phyloP scores from a whole-genome alignment of 441 rosid species.

The Eutrema salsugineum region DNA sequence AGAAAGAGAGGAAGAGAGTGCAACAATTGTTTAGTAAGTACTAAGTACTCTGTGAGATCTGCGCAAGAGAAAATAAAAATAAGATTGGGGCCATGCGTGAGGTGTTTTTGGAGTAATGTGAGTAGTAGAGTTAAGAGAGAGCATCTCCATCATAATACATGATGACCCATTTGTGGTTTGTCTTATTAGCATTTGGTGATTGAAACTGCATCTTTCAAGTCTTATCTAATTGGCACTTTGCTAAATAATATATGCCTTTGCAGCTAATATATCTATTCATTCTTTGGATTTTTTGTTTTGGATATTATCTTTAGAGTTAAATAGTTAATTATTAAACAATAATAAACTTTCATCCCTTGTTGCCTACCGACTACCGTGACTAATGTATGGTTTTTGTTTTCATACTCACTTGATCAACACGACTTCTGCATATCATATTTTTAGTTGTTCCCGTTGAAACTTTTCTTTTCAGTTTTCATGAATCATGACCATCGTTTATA shows the following conservation, averaged over 20 bases:
- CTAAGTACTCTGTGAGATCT: constrained; percentile 13
- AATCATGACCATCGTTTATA: neutral
- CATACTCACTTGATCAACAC: neutral
- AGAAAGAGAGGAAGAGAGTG: neutral
- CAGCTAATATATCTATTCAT: neutral
- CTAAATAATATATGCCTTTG: neutral
- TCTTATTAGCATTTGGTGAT: constrained; percentile 30
- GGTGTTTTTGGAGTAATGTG: constrained; percentile 29
- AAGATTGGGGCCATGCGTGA: constrained; percentile 23
- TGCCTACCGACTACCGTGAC: constrained; percentile 5
- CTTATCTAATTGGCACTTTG: constrained; percentile 26
- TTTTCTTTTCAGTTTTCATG: too few relatives aligned
- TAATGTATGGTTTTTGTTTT: neutral
- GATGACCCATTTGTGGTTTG: constrained; percentile 22
- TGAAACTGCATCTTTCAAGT: constrained; percentile 21
- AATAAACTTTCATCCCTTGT: neutral
- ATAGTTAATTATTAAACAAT: neutral
- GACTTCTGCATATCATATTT: neutral
- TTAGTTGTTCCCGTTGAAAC: neutral
- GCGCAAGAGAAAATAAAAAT: neutral
- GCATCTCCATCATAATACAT: constrained; percentile 22
- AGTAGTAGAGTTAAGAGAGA: constrained; percentile 16
- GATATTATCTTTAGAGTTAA: neutral
- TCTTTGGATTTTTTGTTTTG: neutral
- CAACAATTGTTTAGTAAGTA: constrained; percentile 8